Evolutionary conservation across 371 early-diverging fungal species (phyloP), one percentile per base, ranked within the genome.

Genomic region (Saksenaea oblongispora): DNA sequence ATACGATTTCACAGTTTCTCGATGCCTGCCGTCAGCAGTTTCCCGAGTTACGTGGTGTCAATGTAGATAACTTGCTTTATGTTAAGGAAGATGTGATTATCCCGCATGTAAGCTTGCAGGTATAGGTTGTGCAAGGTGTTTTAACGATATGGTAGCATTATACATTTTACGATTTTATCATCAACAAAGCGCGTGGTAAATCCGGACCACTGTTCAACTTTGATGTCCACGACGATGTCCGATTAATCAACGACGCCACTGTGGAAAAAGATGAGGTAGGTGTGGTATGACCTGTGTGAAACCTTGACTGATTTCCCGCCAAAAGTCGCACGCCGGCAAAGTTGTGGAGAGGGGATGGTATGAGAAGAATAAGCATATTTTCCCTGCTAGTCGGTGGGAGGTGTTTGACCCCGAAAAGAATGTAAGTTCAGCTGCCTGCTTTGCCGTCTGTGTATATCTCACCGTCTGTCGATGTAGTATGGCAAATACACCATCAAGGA

Each of bases 41-140:
- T 55, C 88, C 90, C 36, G 89, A 96, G 66, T 72, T 96, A 26
- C 86, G 94, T 13, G 86, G 89, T 13, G 84, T 92, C 24, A 90
- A 89, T 63, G 92, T 91, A 34, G 97, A 96, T 66, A 92, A 93
- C 64, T 65, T 97, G 69, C 81, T 97, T 58, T 97, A 93, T 69
- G 85, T 96, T 54, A 97, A 97, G 72, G 97, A 97, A 79, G 97
- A 97, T 84, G 69, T 97, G 61, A 95, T 97, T 63, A 93, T 97
- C 59, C 97, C 97, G 17, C 95, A 95, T 74, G 93, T 91, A 77
- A 75, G 84, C 68, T 17, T 7, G 22, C 7, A 27, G 27, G 5
- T 41, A 17, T 22, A 44, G 18, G 28, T 26, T 7, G 17, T 9
- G 18, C 27, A 11, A 34, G 13, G 15, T 34, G 2, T 56, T 17